A percentile compares a stretch with the other conserved stretches of the same genome.
These are phyloP conservation scores for Arachnomyces sp. DNA, from an alignment of 2,329 filamentous ascomycete species.

Conservation along the genomic window DNA sequence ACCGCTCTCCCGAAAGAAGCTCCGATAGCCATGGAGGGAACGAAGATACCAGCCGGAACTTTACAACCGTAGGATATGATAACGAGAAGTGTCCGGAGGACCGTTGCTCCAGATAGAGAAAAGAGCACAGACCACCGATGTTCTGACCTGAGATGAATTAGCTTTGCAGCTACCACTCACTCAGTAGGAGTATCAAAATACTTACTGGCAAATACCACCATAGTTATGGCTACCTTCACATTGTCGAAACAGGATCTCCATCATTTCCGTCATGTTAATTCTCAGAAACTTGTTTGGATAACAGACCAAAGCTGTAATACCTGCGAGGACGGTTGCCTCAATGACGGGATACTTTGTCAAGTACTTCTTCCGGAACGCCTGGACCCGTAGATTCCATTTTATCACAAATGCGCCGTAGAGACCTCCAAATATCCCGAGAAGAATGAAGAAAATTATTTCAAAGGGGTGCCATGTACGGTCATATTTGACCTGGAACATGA, in stretches of 20 bases:
- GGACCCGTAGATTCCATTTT: constrained; percentile 88
- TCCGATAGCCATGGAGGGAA: constrained; percentile 95
- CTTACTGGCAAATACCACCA: constrained; percentile 75
- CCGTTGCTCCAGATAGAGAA: constrained; percentile 69
- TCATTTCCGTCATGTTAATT: constrained; percentile 99
- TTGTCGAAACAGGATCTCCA: constrained; percentile 94
- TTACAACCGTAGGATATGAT: constrained; percentile 97
- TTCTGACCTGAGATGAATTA: constrained; percentile 38
- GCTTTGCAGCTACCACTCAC: neutral
- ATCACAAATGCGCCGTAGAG: constrained; percentile 95
- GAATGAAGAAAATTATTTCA: constrained; percentile 83
- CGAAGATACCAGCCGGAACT: constrained; percentile 94
- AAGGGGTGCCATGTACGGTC: constrained; percentile 98
- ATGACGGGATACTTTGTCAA: constrained; percentile 74
- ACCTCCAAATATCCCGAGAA: constrained; percentile 87
- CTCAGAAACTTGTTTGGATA: constrained; percentile 92
- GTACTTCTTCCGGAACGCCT: constrained; percentile 91
- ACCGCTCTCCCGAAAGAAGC: constrained; percentile 88
- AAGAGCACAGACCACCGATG: constrained; percentile 71
- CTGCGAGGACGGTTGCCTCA: constrained; percentile 77
- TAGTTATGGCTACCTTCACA: constrained; percentile 87
- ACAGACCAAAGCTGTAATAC: constrained; percentile 81
- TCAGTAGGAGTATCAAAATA: constrained; percentile 6
- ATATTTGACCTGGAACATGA: constrained; percentile 98
- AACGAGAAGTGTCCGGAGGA: constrained; percentile 74